Evolutionary conservation across 352 stramenopile species (phyloP).

Genomic region (Phytophthora foliorum): DNA sequence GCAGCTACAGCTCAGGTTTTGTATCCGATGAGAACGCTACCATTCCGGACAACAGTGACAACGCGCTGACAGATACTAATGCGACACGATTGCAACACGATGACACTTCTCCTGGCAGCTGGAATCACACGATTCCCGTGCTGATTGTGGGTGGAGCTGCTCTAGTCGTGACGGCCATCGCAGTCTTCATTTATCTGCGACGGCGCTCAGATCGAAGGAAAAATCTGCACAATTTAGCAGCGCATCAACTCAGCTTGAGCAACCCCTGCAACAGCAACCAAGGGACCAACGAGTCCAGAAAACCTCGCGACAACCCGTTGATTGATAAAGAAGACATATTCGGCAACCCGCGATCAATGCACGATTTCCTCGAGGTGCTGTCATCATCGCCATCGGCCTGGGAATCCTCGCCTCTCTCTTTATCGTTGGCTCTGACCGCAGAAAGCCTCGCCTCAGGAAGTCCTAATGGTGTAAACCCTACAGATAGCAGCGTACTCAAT

Average conservation of each 20-base stretch:
- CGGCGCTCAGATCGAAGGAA: conserved; percentile 16
- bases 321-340: conserved; percentile 24
- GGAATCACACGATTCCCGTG: conserved; percentile 40
- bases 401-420: conserved; percentile 22
- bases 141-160: conserved; percentile 36
- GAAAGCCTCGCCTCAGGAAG: conserved; percentile 37
- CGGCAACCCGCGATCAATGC: conserved; percentile 12
- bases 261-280: background rate
- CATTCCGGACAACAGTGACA: conserved; percentile 7
- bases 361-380: conserved; percentile 23
- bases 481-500: conserved; percentile 22
- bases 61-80: conserved; percentile 26
- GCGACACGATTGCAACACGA: conserved; percentile 3
- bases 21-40: background rate
- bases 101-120: conserved; percentile 27
- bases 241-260: conserved; percentile 7
- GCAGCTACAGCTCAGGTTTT: background rate
- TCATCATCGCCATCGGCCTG: conserved; percentile 14
- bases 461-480: conserved; percentile 2
- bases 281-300: background rate
- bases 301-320: conserved; percentile 4
- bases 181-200: conserved; percentile 33
- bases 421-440: conserved; percentile 21
- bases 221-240: conserved; percentile 13
- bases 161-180: conserved; percentile 22